Percentiles rank a stretch among this genome's conserved stretches.
Evolutionary conservation across 202 grass and related monocot genomes (phyloP).

Genomic region (Dendrocalamus latiflorus): DNA sequence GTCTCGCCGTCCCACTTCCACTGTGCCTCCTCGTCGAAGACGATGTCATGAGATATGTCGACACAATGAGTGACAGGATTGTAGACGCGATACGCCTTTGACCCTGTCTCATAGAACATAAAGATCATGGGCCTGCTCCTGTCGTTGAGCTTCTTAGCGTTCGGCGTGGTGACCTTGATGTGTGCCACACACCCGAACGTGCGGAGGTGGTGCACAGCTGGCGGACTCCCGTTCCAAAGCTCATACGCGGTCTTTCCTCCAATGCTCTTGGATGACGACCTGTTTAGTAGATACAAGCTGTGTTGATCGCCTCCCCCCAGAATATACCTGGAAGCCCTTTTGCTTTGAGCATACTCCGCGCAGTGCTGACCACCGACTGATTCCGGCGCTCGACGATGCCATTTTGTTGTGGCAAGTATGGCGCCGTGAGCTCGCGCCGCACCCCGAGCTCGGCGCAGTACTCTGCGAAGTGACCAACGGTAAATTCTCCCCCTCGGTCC

Average conservation of each 20-base stretch:
- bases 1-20: not conserved
- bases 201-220: not conserved
- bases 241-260: too few relatives aligned
- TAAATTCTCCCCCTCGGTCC: too few relatives aligned
- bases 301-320: too few relatives aligned
- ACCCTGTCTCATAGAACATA: not conserved
- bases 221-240: not conserved
- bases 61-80: fast-evolving
- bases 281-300: too few relatives aligned
- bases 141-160: not conserved
- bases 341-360: too few relatives aligned
- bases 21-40: not conserved
- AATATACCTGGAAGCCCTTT: too few relatives aligned
- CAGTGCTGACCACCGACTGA: too few relatives aligned
- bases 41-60: not conserved
- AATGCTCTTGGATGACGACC: too few relatives aligned
- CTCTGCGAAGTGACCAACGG: fast-evolving
- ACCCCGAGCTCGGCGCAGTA: not conserved
- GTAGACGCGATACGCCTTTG: not conserved
- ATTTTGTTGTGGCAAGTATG: too few relatives aligned
- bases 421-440: too few relatives aligned
- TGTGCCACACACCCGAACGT: too few relatives aligned
- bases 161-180: not conserved
- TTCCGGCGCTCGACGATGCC: too few relatives aligned
- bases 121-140: not conserved